Evolutionary conservation across 352 stramenopile genomes (phyloP).

Genomic region (Blastocystis sp.): DNA sequence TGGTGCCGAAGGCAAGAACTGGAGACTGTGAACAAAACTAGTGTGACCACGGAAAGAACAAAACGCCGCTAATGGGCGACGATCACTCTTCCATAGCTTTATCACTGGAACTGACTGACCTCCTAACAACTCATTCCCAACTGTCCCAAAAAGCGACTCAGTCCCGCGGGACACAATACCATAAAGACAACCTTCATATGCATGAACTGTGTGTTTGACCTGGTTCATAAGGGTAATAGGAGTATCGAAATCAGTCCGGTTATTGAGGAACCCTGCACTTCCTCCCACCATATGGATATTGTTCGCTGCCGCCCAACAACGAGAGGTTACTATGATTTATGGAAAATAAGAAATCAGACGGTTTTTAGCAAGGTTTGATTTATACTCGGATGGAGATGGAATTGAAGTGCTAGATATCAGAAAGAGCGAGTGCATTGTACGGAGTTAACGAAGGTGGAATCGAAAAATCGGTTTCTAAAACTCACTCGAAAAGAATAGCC

Average conservation of each 20-base stretch:
- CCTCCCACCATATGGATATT: conserved; percentile 56
- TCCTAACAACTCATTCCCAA: background rate
- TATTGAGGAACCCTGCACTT: conserved; percentile 18
- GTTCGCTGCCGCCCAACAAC: conserved; percentile 31
- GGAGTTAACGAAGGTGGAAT: background rate
- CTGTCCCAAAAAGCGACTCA: conserved; percentile 44
- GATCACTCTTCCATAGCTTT: conserved; percentile 39
- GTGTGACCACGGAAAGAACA: background rate
- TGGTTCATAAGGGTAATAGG: conserved; percentile 19
- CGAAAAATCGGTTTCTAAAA: background rate
- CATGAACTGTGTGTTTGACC: background rate
- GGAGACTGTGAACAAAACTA: background rate
- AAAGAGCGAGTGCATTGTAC: background rate
- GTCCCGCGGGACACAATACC: background rate
- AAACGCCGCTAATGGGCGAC: background rate
- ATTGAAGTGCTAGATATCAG: background rate
- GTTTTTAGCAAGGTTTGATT: conserved; percentile 16
- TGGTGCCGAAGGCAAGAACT: background rate
- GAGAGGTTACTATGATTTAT: conserved; percentile 12
- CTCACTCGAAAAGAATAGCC: background rate
- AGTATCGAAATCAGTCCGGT: conserved; percentile 47
- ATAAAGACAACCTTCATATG: conserved; percentile 17
- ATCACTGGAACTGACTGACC: background rate
- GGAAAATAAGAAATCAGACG: background rate
- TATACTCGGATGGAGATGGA: background rate